Base-by-base conservation (phyloP, 75 land plant species). In the Larix kaempferi region DNA sequence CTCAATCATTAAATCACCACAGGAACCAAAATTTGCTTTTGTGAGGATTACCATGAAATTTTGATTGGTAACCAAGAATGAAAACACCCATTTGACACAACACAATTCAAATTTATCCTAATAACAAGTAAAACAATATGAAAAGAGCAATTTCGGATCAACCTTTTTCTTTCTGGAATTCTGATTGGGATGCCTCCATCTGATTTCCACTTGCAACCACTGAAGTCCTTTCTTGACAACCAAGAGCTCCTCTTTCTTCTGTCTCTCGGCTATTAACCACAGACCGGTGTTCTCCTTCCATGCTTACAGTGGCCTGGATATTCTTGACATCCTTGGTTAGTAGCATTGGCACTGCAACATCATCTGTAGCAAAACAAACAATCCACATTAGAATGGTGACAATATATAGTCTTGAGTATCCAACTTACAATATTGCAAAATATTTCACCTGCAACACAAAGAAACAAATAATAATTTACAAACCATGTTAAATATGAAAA, bases 101-200 rank as follows among this genome's bases (percentile, higher is more conserved):
- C 12, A 49, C 54, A 10, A 2, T 7, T 44, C 49, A 10, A 49
- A 49, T 49, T 10, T 49, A 49, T 49, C 54, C 12, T 49, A 49
- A 49, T 8, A 49, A 10, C 12, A 49, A 49, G 54, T 49, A 49
- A 2, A 49, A 49, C 54, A 49, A 67, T 19, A 14, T 2, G 21
- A 67, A 39, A 1, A 39, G 21, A 67, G 3, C n/a, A 22, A 22
- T 39, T 2, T 3, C 7, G 52, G 37, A 35, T 44, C 49, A 33
- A 67, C 72, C 72, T 67, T 67, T 67, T 67, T 39, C 72, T 67
- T 67, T 67, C 49, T 67, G 72, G n/a, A 8, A 19, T 22, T 67
- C 49, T 39, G n/a, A 67, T 39, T 39, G 23, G 22, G 72, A 21
- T 67, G 72, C 52, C 52, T 39, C 52, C 19, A 67, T 37, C n/a